A percentile compares a stretch with the other conserved stretches of the same genome.
These are phyloP conservation scores for Carallia brachiata DNA, from an alignment of 345 rosid species.

Conservation along the genomic window DNA sequence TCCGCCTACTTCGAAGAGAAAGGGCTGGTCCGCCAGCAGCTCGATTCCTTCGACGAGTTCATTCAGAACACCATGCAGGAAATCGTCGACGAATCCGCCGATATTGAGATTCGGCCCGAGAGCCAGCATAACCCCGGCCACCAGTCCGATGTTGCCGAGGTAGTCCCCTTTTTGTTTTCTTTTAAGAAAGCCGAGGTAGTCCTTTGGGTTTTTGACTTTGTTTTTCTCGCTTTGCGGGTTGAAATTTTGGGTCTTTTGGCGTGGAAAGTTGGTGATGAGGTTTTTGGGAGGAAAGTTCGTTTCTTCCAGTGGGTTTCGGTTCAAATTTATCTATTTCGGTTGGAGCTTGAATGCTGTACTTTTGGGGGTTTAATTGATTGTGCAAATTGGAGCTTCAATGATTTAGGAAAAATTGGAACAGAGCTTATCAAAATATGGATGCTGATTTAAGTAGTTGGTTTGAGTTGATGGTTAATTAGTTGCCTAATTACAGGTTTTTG, in stretches of 20 bases:
- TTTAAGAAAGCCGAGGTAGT: conserved; percentile 59
- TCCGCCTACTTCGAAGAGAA: conserved; percentile 96
- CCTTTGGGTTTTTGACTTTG: too few species aligned
- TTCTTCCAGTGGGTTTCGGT: background rate
- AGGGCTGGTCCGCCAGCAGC: conserved; percentile 92
- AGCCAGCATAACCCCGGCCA: conserved; percentile 97
- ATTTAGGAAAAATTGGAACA: background rate
- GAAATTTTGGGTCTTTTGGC: background rate
- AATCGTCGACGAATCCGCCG: conserved; percentile 86
- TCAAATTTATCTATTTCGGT: too few species aligned
- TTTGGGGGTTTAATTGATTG: background rate
- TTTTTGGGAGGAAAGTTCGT: background rate
- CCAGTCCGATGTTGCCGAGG: conserved; percentile 94
- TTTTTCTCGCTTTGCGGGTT: background rate
- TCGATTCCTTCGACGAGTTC: conserved; percentile 92
- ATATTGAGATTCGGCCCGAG: conserved; percentile 95
- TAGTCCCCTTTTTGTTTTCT: conserved; percentile 6
- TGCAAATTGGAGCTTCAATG: background rate
- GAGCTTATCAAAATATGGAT: too few species aligned
- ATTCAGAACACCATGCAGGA: conserved; percentile 99
- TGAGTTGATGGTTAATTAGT: background rate
- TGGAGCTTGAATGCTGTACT: too few species aligned
- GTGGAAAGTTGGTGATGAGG: background rate
- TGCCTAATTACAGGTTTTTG: background rate
- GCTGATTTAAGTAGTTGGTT: too few species aligned